Percentiles rank a stretch among this genome's conserved stretches.
phyloP scores from a whole-genome alignment of 164 flowering plant species.

The Euptelea pleiosperma region DNA sequence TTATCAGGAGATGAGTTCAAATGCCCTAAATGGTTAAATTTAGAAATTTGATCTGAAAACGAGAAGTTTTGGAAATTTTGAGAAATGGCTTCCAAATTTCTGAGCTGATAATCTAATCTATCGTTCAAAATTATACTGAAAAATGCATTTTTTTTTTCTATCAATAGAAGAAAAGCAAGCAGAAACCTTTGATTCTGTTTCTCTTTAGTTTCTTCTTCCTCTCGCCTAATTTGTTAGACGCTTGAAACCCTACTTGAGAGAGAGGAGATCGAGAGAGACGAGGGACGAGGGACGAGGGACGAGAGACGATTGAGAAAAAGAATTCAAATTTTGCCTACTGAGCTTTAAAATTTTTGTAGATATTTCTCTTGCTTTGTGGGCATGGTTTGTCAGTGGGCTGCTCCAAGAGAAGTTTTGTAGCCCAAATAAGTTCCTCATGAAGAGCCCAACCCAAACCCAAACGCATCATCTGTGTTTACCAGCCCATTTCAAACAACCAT shows the following conservation, averaged over 20 bases:
- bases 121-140: too few species aligned
- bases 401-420: too few species aligned
- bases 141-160: not conserved
- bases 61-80: not conserved
- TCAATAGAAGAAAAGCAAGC: not conserved
- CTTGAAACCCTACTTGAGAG: slow-evolving; percentile 11
- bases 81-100: not conserved
- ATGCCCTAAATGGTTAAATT: slow-evolving; percentile 3
- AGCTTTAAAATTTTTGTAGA: too few species aligned
- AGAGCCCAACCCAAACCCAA: too few species aligned
- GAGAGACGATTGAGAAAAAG: too few species aligned
- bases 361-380: too few species aligned
- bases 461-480: too few species aligned
- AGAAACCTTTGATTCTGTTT: not conserved
- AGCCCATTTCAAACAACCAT: too few species aligned
- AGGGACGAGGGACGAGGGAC: too few species aligned
- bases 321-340: too few species aligned
- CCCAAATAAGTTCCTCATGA: too few species aligned
- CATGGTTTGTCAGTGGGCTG: too few species aligned
- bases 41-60: not conserved
- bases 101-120: not conserved
- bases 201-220: not conserved
- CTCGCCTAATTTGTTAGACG: not conserved
- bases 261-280: slow-evolving; percentile 1
- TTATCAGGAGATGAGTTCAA: not conserved